Base-by-base conservation (phyloP, 495 filamentous ascomycete species). In the Hyaloscypha finlandica region DNA sequence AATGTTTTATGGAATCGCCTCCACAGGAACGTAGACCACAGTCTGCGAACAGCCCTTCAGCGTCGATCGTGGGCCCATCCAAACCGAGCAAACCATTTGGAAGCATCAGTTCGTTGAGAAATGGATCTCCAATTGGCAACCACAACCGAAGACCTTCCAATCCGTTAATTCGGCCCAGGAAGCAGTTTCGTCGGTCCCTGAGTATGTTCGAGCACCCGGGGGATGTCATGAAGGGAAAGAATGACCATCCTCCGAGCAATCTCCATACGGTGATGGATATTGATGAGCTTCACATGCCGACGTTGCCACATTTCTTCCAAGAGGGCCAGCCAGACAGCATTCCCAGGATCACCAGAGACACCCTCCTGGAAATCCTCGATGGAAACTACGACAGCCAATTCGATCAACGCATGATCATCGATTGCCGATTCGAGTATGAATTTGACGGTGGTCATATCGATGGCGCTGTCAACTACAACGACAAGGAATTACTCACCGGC, bases 401-500 rank as follows among this genome's bases (percentile, higher is more conserved):
- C 72, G 88, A 91, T 60, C 84, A 92, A 66, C 88, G 90, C 68
- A 83, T 95, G 76, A 81, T 99, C 70, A 87, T 99, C 61, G 96
- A 99, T 73, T 99, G 96, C 74, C 91, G 95, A 12, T 99, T 99
- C 75, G 96, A 98, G 78, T 99, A 98, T 76, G 96, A 99, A 78
- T 99, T 94, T 76, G 89, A 96, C 35, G 96, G 96, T 54, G 96
- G 96, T 20, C 96, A 99, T 74, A 97, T 99, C 68, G 84, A 91
- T 58, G 90, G 91, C 0, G 96, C 96, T 37, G 79, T 96, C 73
- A 99, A 99, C 79, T 92, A 90, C 80, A 97, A 97, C 74, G 92
- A 97, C 77, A 98, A 97, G 77, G 94, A 98, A 69, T 76, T 87
- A 35, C 81, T 99, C 66, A 88, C 93, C 1, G 79, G 80, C 59